Base-by-base conservation (phyloP, 805 yeast genomes). In the Cyberlindnera euphorbiae region DNA sequence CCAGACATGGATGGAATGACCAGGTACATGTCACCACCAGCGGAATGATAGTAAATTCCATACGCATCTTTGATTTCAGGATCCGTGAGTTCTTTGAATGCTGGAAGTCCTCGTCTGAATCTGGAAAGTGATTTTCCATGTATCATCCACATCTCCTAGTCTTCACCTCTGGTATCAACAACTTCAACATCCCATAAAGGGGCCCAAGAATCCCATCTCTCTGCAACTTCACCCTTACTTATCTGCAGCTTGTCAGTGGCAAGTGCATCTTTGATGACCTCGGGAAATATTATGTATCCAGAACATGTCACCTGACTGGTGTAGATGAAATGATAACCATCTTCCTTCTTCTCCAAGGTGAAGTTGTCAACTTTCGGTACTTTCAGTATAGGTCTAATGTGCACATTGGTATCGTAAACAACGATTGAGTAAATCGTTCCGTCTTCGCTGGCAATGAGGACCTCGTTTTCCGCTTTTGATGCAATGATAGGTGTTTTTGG, bases 141-240 rank as follows among this genome's bases (percentile, higher is more conserved):
- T 2, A 44, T 45, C 14, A 39, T 41, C 48, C 76, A 71, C 2
- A 71, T 39, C 34, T 71, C 75, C 35, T 68, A 64, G 6, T 47
- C 27, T 2, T 34, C 46, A 33, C 33, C 39, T 39, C 24, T 46
- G 24, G 27, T 40, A 8, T 42, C 62, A 1, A 67, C 52, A 3
- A 68, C 48, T 38, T 53, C 59, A 2, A 66, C 48, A 49, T 71
- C 76, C 14, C 66, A 39, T 2, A 71, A 34, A 0, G 77, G 77
- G 0, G 75, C 60, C 77, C 78, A 72, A 42, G 65, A 69, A 25
- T 57, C 59, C 49, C 60, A 65, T 35, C 58, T 65, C 2, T 49
- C 47, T 2, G 58, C 6, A 2, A 22, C 14, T 2, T 36, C 36
- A 6, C 45, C 37, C 8, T 22, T 28, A 4, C 36, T 28, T 2